Base-by-base conservation (phyloP, 495 filamentous ascomycete genomes). In the Letharia columbiana region DNA sequence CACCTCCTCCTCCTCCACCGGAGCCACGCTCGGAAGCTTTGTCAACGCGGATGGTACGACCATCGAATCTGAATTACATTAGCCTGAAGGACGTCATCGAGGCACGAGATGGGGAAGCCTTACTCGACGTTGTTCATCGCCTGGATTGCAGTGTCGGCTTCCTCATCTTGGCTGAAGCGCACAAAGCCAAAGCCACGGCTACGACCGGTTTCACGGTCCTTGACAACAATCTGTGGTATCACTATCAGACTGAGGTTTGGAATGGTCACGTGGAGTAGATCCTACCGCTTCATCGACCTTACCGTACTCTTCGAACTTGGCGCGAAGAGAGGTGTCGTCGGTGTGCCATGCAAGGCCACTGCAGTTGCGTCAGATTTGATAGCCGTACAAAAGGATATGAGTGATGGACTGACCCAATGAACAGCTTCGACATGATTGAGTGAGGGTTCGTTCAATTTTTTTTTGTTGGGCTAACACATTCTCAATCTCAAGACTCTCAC, bases 281-380 rank as follows among this genome's bases (percentile, higher is more conserved):
- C 90, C 75, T 82, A 98, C 93, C 66, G 93, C 93, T 85, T 98
- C 93, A 74, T 96, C 91, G 65, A 98, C 87, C 39, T 77, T 76
- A 35, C 93, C 93, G 73, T 89, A 96, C 76, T 93, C 84, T 76
- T 91, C 87, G 78, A 98, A 98, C 73, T 96, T 95, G 66, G 84
- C 74, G 67, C 87, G 87, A 49, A 98, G 81, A 49, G 89, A 89
- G 5, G 74, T 74, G 77, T 98, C 93, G 75, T 92, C 91, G 61
- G 93, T 98, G 82, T 96, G 92, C 93, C 93, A 98, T 68, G 93
- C 91, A 69, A 98, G 91, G 82, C 93, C 93, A 72, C 93, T 97
- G 58, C 4, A 70, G 57, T 15, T n/a, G 42, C 6, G 42, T 71
- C 20, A 72, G 52, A 28, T 64, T 12, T 52, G 56, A 68, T 60